Base-by-base conservation (phyloP, 2,329 filamentous ascomycete species). In the Aspergillus alliaceus region DNA sequence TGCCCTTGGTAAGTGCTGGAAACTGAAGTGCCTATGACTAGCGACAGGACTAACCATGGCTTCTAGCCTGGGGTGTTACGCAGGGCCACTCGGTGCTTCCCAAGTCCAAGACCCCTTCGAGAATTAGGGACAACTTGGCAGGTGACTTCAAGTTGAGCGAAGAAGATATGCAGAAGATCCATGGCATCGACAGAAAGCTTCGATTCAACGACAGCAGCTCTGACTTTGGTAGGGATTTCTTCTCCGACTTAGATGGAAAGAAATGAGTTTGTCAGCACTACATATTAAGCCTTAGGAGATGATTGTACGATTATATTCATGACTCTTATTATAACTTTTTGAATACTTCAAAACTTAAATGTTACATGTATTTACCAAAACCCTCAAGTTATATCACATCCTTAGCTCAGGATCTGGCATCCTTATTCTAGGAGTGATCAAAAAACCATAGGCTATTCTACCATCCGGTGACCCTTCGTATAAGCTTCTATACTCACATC, bases 121-220 rank as follows among this genome's bases (percentile, higher is more conserved):
- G 78, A 14, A 80, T 81, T 59, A 70, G 69, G 62, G 62, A 67
- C 22, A 81, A 81, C 53, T 59, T 79, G 8, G 75, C 76, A 53
- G 74, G 72, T 9, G 83, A 86, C 66, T 89, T 90, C 69, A 80
- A 82, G 66, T 76, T 90, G 25, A 78, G 79, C 1, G 64, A 69
- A 0, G 82, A 82, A 51, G 86, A 90, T 64, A 72, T 88, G 64
- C 71, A 81, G 66, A 82, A 80, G 72, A 82, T 86, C 51, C 74
- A 78, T 37, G 65, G 59, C 0, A 75, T 87, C 20, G 84, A 88
- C 66, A 85, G 82, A 73, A 86, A 86, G 71, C 46, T 86, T 62
- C 75, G 86, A 40, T 87, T 88, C 66, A 88, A 87, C 55, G 84
- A 88, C 67, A 79, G 84, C 4, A 82, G 78, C 42, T 73, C 66